Evolutionary conservation across 2,329 filamentous ascomycete species (phyloP), one percentile per base, ranked within the genome.

Genomic region (Beauveria rudraprayagi): DNA sequence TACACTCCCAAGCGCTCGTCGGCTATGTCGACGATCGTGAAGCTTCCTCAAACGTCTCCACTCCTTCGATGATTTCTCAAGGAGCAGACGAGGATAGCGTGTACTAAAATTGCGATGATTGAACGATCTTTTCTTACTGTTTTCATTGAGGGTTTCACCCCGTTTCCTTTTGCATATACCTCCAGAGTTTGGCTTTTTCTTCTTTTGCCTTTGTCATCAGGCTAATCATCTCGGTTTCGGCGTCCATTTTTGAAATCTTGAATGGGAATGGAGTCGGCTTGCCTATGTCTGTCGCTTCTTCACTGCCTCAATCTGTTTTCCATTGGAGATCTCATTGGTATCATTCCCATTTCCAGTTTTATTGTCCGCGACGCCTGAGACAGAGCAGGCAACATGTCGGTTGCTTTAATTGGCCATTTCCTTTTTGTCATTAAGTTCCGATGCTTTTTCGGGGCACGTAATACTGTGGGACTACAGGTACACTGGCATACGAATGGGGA

Each of bases 1-100:
- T 97, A 62, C 93, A 97, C 77, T 90, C 92, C 43, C 92, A 97
- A 78, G 92, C 94, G 66, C 86, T 99, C 40, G 86, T 93, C 66
- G 92, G 93, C 74, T 97, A 96, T 71, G 92, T 97, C 72, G 93
- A 97, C 73, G 89, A 92, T 68, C 80, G 84, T 67, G 85, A 88
- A 73, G 84, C 80, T 67, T 87, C 85, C 67, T 86, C 84, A n/a
- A 85, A 84, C 67, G 84, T 85, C 56, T 87, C 86, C 54, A 88
- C 85, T 62, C 86, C 86, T 60, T 88, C 86, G 64, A 89, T 89
- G 84, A 87, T 82, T 60, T 89, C 86, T 54, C 86, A 88, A 70
- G 86, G 85, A 61, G 84, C 82, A 53, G 86, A 89, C 69, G 86
- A 89, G 76, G 85, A 87, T 70, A 88, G 85, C 78, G 83, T 88